phyloP scores from a whole-genome alignment of 108 stramenopile genomes.

The Pseudonitzschia multiseries region DNA sequence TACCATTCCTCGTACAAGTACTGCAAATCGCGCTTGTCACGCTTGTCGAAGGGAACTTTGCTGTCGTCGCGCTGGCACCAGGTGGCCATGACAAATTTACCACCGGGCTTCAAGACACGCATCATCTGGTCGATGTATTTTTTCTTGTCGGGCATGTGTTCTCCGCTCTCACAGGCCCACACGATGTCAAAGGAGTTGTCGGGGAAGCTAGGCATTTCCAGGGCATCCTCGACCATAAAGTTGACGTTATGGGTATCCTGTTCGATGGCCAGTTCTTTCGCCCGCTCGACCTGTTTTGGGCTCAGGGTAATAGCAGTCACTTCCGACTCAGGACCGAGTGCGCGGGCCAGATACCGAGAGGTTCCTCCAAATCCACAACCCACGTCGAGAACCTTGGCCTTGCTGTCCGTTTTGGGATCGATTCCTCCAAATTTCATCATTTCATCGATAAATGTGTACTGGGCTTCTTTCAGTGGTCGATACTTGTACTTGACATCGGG shows the following conservation, averaged over 20 bases:
- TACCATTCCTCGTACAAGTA: constrained; percentile 97
- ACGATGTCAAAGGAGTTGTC: constrained; percentile 95
- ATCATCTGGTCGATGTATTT: constrained; percentile 96
- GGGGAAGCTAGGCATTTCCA: constrained; percentile 88
- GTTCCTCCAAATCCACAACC: constrained; percentile 97
- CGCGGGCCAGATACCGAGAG: constrained; percentile 88
- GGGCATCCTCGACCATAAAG: constrained; percentile 93
- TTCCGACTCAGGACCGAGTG: constrained; percentile 65
- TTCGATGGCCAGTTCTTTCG: constrained; percentile 87
- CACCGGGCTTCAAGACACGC: constrained; percentile 96
- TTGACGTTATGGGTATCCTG: constrained; percentile 76
- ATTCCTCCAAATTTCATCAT: constrained; percentile 95
- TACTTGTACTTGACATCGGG: constrained; percentile 76
- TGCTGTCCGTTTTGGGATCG: constrained; percentile 39
- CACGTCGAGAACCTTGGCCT: constrained; percentile 91
- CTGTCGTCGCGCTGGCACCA: constrained; percentile 97
- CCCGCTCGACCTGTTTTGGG: constrained; percentile 91
- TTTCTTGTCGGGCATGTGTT: constrained; percentile 98
- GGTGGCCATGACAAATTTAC: constrained; percentile 93
- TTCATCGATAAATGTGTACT: constrained; percentile 96
- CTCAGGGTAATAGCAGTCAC: constrained; percentile 95
- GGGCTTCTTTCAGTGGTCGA: constrained; percentile 92
- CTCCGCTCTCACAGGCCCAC: constrained; percentile 97
- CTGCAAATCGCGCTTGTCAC: constrained; percentile 88
- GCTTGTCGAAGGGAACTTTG: constrained; percentile 73